Evolutionary conservation across 2,329 filamentous ascomycete genomes (phyloP).

Genomic region (Septoria linicola): DNA sequence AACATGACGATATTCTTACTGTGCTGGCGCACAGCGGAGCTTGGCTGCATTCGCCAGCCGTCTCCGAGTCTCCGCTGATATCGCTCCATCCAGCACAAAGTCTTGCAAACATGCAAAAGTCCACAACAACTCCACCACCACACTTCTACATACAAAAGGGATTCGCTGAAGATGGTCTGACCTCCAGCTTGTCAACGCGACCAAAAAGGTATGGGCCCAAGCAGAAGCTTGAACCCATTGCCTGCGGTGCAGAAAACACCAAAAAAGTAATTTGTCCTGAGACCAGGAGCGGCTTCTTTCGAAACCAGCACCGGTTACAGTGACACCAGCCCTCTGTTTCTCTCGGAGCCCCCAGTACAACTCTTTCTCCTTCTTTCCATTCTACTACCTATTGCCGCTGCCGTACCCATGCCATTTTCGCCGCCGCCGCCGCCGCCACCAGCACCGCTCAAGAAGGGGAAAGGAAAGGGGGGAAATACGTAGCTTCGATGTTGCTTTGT

Average conservation of each 20-base stretch:
- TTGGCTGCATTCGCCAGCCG: not conserved
- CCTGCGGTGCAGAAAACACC: not conserved
- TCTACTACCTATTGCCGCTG: too few species aligned
- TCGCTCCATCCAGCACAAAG: not conserved
- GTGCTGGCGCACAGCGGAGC: too few species aligned
- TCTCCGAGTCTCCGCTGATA: not conserved
- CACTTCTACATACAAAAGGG: not conserved
- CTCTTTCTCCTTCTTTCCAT: too few species aligned
- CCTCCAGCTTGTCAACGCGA: not conserved
- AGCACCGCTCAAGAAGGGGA: too few species aligned
- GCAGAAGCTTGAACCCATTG: not conserved
- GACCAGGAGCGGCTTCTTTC: not conserved
- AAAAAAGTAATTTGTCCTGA: not conserved
- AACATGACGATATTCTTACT: too few species aligned
- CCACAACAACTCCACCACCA: not conserved
- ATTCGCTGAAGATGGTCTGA: not conserved
- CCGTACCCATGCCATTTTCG: too few species aligned
- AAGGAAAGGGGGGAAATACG: too few species aligned
- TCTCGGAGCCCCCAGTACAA: too few species aligned
- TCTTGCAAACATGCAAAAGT: not conserved
- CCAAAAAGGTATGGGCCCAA: not conserved
- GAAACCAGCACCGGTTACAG: not conserved
- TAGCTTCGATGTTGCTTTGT: too few species aligned
- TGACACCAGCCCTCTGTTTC: too few species aligned
- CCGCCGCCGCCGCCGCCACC: too few species aligned